Conservation (phyloP, 2,329 filamentous ascomycete genomes). For the Aspergillus sp. region DNA sequence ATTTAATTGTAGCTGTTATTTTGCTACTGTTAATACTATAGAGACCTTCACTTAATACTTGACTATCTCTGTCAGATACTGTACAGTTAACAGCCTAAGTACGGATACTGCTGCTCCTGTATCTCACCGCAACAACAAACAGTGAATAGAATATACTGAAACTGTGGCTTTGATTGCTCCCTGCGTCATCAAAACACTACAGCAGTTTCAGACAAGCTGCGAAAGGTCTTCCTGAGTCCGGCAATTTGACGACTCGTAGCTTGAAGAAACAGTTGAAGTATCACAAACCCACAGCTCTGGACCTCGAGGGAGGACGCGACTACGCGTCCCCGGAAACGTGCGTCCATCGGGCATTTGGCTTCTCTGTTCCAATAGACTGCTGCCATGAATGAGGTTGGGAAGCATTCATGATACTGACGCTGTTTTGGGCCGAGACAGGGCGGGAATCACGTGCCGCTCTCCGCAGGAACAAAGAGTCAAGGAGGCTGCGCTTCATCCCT, state of each 20-base stretch:
- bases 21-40: no score
- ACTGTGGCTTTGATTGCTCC: no score
- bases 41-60: not conserved
- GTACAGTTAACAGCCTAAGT: no score
- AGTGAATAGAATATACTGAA: no score
- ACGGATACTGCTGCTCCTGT: no score
- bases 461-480: not conserved
- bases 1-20: no score
- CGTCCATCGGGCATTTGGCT: not conserved
- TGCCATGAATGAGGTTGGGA: not conserved
- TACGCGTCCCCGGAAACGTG: slow-evolving; percentile 4
- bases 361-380: not conserved
- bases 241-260: no score
- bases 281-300: not conserved
- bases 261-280: not conserved
- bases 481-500: not conserved
- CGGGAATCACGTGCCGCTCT: slow-evolving; percentile 9
- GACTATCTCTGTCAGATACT: not conserved
- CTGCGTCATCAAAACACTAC: no score
- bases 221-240: no score
- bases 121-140: no score
- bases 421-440: slow-evolving; percentile 6
- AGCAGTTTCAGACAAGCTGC: no score
- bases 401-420: not conserved
- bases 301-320: not conserved